Evolutionary conservation across 2,329 filamentous ascomycete genomes (phyloP), one percentile per base, ranked within the genome.

Genomic region (Talaromyces marneffei): DNA sequence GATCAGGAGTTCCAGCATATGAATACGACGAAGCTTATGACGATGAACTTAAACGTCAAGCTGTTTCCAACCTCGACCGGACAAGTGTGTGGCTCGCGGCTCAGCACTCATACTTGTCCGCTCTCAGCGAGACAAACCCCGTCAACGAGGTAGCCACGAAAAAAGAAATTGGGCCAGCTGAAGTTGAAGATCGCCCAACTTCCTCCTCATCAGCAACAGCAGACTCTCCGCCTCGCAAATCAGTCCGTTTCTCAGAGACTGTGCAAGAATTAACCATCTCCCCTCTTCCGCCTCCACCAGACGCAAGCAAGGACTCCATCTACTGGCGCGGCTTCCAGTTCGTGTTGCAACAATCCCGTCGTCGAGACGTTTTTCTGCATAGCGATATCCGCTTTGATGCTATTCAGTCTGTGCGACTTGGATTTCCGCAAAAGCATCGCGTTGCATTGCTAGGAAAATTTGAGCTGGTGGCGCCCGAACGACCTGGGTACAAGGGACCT

Each of bases 301-400:
- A 68, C 77, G 82, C 60, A 78, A 82, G 75, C 75, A 87, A 84
- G 70, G 90, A 94, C 69, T 87, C 88, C 3, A 89, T 92, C 4
- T 97, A 96, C 75, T 93, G 92, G 77, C 88, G 90, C 64, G 91
- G 91, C 9, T 97, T 96, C 73, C 87, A 91, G 67, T 86, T 88
- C 70, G 83, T 90, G 66, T 79, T 87, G 50, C 83, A 89, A 62
- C 84, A 85, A 33, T 85, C 85, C 14, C 85, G 85, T 61, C 80
- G 82, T 58, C 79, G 82, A 18, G 94, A 97, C 74, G 86, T 88
- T 9, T 96, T 96, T 71, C 84, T 96, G 59, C 90, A 96, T 74
- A 88, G 91, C 44, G 86, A 91, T 61, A 84, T 90, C 25, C 88
- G 94, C 54, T 95, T 93, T 63, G 93, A 97, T 72, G 91, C 91